Percentiles rank a stretch among this genome's conserved stretches.
Evolutionary conservation across 768 basidiomycete genomes (phyloP).

Genomic region (Suillus americanus): DNA sequence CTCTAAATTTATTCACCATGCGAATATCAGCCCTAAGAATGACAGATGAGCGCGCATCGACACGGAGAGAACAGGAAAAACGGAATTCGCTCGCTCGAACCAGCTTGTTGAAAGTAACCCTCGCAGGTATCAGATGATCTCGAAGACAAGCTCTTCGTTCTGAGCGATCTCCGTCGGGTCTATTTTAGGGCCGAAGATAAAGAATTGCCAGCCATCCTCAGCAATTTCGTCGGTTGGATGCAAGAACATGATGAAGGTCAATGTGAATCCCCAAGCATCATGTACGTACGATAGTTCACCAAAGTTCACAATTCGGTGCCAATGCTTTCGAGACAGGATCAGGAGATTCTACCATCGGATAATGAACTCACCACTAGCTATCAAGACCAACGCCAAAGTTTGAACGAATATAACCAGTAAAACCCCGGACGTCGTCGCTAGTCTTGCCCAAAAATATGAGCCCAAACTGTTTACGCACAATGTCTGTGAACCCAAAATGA

Average conservation of each 20-base stretch:
- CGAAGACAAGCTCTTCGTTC: constrained; percentile 27
- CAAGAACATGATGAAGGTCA: constrained; percentile 2
- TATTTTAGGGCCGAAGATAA: constrained; percentile 8
- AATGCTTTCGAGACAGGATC: background rate
- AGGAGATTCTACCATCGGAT: background rate
- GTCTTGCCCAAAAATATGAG: constrained; percentile 26
- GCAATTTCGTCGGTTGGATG: constrained; percentile 18
- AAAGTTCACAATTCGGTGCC: constrained; percentile 42
- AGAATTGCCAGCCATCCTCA: constrained; percentile 19
- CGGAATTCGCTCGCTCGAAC: constrained; percentile 26
- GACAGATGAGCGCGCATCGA: background rate
- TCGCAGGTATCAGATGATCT: constrained; percentile 23
- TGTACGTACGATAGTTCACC: background rate
- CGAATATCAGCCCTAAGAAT: background rate
- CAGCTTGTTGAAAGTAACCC: constrained; percentile 26
- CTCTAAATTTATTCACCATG: background rate
- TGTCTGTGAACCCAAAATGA: background rate
- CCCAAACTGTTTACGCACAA: constrained; percentile 6
- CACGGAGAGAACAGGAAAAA: background rate
- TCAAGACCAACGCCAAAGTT: constrained; percentile 34
- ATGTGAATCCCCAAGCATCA: background rate
- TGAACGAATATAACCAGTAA: constrained; percentile 36
- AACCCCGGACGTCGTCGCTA: constrained; percentile 21
- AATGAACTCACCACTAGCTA: constrained; percentile 33
- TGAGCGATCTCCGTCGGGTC: constrained; percentile 17